Evolutionary conservation across 2,329 filamentous ascomycete genomes (phyloP).

Genomic region (Orbilia brochopaga): DNA sequence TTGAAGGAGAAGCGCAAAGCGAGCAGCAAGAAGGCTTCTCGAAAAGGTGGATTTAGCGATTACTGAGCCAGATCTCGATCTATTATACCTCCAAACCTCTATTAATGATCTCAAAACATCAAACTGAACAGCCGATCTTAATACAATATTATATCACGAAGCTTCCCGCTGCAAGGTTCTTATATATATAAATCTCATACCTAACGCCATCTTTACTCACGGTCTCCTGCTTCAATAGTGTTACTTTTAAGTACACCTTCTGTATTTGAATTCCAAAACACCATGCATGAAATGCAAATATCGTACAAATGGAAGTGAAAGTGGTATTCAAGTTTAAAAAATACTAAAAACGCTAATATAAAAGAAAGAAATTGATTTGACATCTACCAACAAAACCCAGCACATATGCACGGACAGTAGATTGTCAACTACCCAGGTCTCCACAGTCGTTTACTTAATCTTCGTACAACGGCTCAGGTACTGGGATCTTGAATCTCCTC

Average conservation of each 20-base stretch:
- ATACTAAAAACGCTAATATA: background rate
- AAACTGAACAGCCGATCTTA: too few relatives aligned
- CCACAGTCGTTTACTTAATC: background rate
- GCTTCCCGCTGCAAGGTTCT: too few relatives aligned
- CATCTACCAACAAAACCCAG: background rate
- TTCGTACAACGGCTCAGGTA: conserved; percentile 19
- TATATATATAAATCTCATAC: too few relatives aligned
- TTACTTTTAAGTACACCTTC: too few relatives aligned
- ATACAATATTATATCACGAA: too few relatives aligned
- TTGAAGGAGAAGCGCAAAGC: conserved; percentile 20
- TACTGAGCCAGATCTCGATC: too few relatives aligned
- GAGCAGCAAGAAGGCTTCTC: conserved; percentile 22
- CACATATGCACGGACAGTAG: background rate
- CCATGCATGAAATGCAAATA: background rate
- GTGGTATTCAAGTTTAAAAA: background rate
- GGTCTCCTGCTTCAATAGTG: too few relatives aligned
- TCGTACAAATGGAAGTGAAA: conserved; percentile 3
- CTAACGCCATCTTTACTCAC: too few relatives aligned
- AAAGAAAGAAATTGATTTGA: background rate
- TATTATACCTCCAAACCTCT: background rate
- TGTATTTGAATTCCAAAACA: background rate
- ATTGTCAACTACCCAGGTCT: background rate
- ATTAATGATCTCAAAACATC: too few relatives aligned
- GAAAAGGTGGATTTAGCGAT: conserved; percentile 8
- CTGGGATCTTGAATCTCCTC: conserved; percentile 31